These are phyloP conservation scores for Gillenia trifoliata DNA, from an alignment of 306 rosid genomes.

Conservation along the genomic window DNA sequence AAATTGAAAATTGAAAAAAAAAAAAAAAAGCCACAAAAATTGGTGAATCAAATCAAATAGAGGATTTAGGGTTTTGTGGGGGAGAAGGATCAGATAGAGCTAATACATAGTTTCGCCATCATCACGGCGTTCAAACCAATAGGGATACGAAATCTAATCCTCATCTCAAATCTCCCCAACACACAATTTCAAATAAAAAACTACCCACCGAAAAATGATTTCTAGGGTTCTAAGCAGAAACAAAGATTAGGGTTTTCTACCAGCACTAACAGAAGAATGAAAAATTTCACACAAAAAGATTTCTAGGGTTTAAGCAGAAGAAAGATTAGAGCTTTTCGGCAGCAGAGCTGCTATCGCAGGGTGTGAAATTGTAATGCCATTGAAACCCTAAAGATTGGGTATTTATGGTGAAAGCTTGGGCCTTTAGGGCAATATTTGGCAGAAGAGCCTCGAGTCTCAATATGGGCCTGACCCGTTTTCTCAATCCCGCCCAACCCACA, in stretches of 20 bases:
- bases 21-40: neutral
- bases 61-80: no score
- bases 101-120: slow-evolving; percentile 40
- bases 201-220: neutral
- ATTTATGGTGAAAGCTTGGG: slow-evolving; percentile 3
- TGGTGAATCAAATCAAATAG: neutral
- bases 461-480: neutral
- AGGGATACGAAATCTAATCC: slow-evolving; percentile 37
- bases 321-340: neutral
- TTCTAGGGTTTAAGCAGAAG: neutral
- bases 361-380: accelerated
- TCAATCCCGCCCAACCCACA: neutral
- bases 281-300: neutral
- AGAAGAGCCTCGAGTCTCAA: neutral
- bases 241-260: neutral
- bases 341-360: no score
- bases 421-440: neutral
- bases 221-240: neutral
- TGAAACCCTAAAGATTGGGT: neutral
- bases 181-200: slow-evolving; percentile 17
- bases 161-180: slow-evolving; percentile 22
- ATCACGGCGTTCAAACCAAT: slow-evolving; percentile 52
- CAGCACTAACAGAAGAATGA: neutral
- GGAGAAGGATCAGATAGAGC: slow-evolving; percentile 51
- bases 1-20: neutral